Conservation (phyloP, 164 flowering plant species). For the Macadamia integrifolia region DNA sequence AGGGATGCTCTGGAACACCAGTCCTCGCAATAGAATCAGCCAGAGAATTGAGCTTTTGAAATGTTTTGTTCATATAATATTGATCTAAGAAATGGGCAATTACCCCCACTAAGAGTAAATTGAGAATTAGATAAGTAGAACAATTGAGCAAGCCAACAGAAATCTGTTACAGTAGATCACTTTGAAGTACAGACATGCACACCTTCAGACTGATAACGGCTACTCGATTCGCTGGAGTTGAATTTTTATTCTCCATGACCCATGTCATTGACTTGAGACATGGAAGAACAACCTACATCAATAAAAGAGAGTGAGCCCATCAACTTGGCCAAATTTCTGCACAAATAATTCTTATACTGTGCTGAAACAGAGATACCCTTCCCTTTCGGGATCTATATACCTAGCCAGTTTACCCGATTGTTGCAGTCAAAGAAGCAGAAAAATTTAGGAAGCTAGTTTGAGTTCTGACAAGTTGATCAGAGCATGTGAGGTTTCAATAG, state of each 20-base stretch:
- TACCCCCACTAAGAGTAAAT: neutral
- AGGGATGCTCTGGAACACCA: too few relatives aligned
- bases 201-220: conserved; percentile 79
- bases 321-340: neutral
- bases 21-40: too few relatives aligned
- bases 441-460: too few relatives aligned
- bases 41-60: too few relatives aligned
- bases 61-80: too few relatives aligned
- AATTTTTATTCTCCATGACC: conserved; percentile 71
- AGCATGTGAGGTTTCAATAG: too few relatives aligned
- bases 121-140: neutral
- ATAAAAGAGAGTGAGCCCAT: neutral
- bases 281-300: conserved; percentile 48
- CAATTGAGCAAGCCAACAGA: neutral
- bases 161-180: neutral
- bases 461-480: too few relatives aligned
- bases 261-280: conserved; percentile 90
- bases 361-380: neutral
- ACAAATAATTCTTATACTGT: neutral
- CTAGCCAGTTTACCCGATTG: too few relatives aligned
- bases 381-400: too few relatives aligned
- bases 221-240: conserved; percentile 49
- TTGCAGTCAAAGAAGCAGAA: too few relatives aligned
- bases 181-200: neutral
- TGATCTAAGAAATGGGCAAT: too few relatives aligned